Percentiles rank a stretch among this genome's conserved stretches.
Evolutionary conservation across 306 rosid genomes (phyloP).

Genomic region (Quercus bicolor): DNA sequence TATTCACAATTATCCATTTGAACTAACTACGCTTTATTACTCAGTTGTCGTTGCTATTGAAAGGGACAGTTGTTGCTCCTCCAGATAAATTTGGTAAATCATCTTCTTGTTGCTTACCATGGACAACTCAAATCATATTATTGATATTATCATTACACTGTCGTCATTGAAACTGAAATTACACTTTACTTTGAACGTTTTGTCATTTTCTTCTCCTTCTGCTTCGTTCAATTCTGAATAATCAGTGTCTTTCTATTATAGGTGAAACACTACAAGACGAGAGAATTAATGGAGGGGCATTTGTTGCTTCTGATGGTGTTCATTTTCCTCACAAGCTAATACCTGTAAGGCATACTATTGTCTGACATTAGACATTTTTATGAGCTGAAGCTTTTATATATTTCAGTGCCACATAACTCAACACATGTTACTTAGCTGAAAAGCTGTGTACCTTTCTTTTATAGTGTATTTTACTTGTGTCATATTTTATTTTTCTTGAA

Average conservation of each 20-base stretch:
- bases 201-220: neutral
- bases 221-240: neutral
- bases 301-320: slow-evolving; percentile 74
- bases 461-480: neutral
- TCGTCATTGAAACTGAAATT: slow-evolving; percentile 6
- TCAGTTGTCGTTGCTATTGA: slow-evolving; percentile 89
- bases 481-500: neutral
- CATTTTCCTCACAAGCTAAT: slow-evolving; percentile 91
- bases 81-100: slow-evolving; percentile 92
- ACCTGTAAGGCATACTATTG: slow-evolving; percentile 55
- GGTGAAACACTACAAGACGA: slow-evolving; percentile 96
- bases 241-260: slow-evolving; percentile 22
- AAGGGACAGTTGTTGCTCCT: slow-evolving; percentile 96
- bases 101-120: slow-evolving; percentile 23
- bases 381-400: neutral
- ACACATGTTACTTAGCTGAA: neutral
- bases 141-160: slow-evolving; percentile 1
- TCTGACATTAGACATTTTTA: neutral
- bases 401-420: neutral
- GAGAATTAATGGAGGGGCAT: slow-evolving; percentile 85
- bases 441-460: neutral
- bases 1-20: slow-evolving; percentile 8
- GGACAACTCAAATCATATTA: slow-evolving; percentile 7
- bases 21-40: slow-evolving; percentile 27
- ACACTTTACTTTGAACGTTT: neutral